Evolutionary conservation across 208 protist species (phyloP), one percentile per base, ranked within the genome.

Genomic region (Crithidia mellificae): DNA sequence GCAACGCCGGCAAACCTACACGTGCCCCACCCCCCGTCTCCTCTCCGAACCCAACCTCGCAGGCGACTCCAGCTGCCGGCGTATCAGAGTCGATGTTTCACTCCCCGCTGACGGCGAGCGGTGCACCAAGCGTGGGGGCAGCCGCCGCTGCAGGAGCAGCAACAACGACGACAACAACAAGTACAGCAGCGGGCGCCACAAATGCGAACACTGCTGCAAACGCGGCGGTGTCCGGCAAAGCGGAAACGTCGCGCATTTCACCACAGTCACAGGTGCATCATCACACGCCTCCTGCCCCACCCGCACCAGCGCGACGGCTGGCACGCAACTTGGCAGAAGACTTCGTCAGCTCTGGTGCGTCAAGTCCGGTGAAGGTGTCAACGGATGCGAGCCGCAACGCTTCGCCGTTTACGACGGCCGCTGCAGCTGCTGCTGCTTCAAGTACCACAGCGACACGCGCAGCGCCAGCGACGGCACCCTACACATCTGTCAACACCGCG

Each of bases 241-340:
- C 20, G 34, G 63, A 65, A 15, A 30, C 41, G 15, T 12, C n/a
- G 8, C 61, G 68, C 20, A 20, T 43, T 3, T 56, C 68, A 14
- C 52, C 43, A 7, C n/a, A n/a, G 39, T 43, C 52, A 38, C 68
- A 53, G 43, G 36, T 3, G 30, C 68, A 49, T 61, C 44, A 43
- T 38, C 25, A 62, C 24, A 49, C 36, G 17, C 53, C 63, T 9
- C 47, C 63, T 4, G 30, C 63, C 25, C 62, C 70, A 14, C 62
- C 70, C 4, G 53, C 39, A 43, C 69, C 69, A 4, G 70, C 70
- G 24, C 70, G 63, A 7, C 70, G 51, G 15, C 63, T 76, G 5
- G 70, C 70, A 19, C 70, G 70, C 47, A 76, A 49, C 41, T 38
- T 76, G 22, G 63, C 56, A 20, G 54, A 76, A 0, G 70, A 76